Evolutionary conservation across 441 rosid genomes (phyloP), one percentile per base, ranked within the genome.

Genomic region (Arabidopsis hybrid): DNA sequence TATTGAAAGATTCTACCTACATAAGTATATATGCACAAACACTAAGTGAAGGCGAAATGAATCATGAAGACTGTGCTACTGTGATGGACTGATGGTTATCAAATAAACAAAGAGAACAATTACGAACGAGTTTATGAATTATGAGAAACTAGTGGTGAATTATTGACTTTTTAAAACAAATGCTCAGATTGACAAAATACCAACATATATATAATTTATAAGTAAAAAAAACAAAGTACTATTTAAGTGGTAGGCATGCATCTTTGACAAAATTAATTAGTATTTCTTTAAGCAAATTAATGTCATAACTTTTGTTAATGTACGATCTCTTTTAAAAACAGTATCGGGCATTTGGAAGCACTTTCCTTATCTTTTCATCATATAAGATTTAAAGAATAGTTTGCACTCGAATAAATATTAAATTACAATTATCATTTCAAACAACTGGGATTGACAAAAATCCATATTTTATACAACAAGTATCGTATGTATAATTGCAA

Each of bases 401-500:
- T 62, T 62, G 39, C 51, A 40, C 8, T 50, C 7, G 35, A 52
- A 5, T 16, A 36, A 5, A 59, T 5, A 39, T 9, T 43, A 38
- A 40, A 17, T 47, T 10, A 18, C 17, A 56, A 11, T 16, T 3
- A 68, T 68, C 45, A 13, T 42, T 56, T 16, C 14, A 59, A 35
- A 35, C 46, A 36, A 59, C 17, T 45, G 29, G 8, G 45, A 17
- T 12, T 42, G 43, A 18, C 13, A 21, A 45, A 38, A 31, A 8
- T 10, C 13, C 35, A 14, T 65, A 36, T 59, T 60, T 38, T 12
- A 36, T 52, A 42, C 49, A 26, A 21, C 36, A 53, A 31, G 21
- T 46, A 52, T 75, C 40, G 60, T 53, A 49, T 58, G 65, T 31
- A 31, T 62, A 46, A 76, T 69, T 57, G 75, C 70, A 63, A 6